Percentiles rank a stretch among this genome's conserved stretches.
These are phyloP conservation scores for Amanita rubescens DNA, from an alignment of 768 basidiomycete species.

Conservation along the genomic window DNA sequence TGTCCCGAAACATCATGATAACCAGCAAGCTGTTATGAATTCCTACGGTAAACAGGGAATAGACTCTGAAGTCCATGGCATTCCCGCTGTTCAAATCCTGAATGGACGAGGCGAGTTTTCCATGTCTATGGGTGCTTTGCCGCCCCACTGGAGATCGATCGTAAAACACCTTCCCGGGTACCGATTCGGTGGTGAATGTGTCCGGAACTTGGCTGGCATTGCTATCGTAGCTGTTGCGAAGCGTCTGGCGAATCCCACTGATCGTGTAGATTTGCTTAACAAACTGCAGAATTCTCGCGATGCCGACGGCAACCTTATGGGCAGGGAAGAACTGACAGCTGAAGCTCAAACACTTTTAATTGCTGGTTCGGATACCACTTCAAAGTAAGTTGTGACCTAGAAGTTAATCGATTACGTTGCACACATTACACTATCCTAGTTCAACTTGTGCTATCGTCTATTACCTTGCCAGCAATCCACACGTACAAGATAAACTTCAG, in stretches of 20 bases:
- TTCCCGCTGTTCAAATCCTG: conserved; percentile 80
- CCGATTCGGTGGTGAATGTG: conserved; percentile 54
- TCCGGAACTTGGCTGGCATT: conserved; percentile 69
- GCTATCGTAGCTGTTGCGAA: conserved; percentile 76
- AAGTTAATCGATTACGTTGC: background rate
- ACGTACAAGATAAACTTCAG: conserved; percentile 63
- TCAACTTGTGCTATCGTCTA: conserved; percentile 88
- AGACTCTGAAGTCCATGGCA: conserved; percentile 41
- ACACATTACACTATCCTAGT: conserved; percentile 28
- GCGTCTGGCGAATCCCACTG: conserved; percentile 59
- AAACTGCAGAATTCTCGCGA: conserved; percentile 78
- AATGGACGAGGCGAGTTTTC: conserved; percentile 86
- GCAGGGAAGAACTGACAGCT: conserved; percentile 76
- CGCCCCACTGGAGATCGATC: conserved; percentile 62
- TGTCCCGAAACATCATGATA: conserved; percentile 50
- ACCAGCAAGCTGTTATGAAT: conserved; percentile 46
- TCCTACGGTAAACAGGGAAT: conserved; percentile 40
- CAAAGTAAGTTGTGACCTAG: conserved; percentile 51
- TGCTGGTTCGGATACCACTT: conserved; percentile 89
- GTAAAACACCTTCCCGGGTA: conserved; percentile 72
- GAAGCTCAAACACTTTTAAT: conserved; percentile 84
- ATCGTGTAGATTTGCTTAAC: conserved; percentile 74
- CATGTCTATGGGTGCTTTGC: conserved; percentile 75
- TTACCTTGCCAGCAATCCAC: conserved; percentile 65
- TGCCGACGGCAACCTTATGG: conserved; percentile 74